These are phyloP conservation scores for Glomus cerebriforme DNA, from an alignment of 192 early-diverging fungal genomes.

Conservation along the genomic window DNA sequence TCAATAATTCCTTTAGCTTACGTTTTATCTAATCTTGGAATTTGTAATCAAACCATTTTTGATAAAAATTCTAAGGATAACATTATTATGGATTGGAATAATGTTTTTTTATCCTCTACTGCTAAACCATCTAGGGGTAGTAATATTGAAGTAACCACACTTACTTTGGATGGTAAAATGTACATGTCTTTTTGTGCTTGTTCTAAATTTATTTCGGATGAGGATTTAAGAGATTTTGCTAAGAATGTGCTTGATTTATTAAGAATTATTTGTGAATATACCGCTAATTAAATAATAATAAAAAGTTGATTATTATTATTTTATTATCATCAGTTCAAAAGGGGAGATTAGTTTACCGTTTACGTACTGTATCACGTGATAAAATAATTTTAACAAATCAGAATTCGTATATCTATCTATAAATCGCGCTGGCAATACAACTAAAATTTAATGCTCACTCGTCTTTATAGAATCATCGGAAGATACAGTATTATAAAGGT, in stretches of 20 bases:
- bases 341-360: no score
- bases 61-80: background rate
- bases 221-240: background rate
- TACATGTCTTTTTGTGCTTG: background rate
- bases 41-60: background rate
- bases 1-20: background rate
- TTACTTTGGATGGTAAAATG: background rate
- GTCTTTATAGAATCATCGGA: no score
- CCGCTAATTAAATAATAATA: no score
- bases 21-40: background rate
- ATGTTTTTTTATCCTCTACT: background rate
- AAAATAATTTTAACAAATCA: no score
- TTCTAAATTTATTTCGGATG: background rate
- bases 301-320: no score
- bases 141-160: background rate
- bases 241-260: background rate
- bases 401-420: no score
- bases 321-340: no score
- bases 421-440: no score
- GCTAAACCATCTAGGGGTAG: background rate
- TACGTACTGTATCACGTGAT: no score
- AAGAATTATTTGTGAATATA: background rate
- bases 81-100: background rate
- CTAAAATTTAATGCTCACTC: no score
- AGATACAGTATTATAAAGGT: no score